These are phyloP conservation scores for Zea mays DNA, from an alignment of 176 grass and related monocot genomes.

Conservation along the genomic window DNA sequence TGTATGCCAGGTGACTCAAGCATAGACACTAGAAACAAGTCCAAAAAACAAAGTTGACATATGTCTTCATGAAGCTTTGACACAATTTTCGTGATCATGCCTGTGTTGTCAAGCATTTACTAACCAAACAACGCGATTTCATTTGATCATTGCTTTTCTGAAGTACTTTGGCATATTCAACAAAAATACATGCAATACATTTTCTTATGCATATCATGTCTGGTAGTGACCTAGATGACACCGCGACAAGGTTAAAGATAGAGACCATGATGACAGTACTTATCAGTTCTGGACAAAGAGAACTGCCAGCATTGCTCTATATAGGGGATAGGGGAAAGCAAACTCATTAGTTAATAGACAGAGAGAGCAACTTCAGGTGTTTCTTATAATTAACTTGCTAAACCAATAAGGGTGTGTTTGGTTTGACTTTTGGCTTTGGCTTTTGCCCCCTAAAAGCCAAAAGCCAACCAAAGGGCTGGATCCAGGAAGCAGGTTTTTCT, in stretches of 20 bases:
- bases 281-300: not conserved
- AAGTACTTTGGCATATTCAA: slow-evolving; percentile 28
- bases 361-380: too few relatives aligned
- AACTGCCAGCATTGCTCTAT: not conserved
- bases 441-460: too few relatives aligned
- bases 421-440: too few relatives aligned
- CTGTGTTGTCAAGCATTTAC: slow-evolving; percentile 4
- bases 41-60: not conserved
- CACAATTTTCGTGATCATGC: slow-evolving; percentile 13
- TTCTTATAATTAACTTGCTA: too few relatives aligned
- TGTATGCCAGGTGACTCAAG: slow-evolving; percentile 2
- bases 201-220: not conserved
- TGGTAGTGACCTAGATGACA: slow-evolving; percentile 15
- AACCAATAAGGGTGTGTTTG: too few relatives aligned
- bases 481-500: too few relatives aligned
- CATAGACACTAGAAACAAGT: not conserved
- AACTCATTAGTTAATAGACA: slow-evolving; percentile 3
- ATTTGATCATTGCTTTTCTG: not conserved
- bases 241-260: slow-evolving; percentile 20
- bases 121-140: not conserved
- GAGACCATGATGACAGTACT: not conserved
- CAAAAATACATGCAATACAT: slow-evolving; percentile 10
- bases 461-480: too few relatives aligned
- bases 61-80: slow-evolving; percentile 8
- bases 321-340: not conserved